A percentile compares a stretch with the other conserved stretches of the same genome.
Evolutionary conservation across 495 filamentous ascomycete genomes (phyloP).

Genomic region (Oleoguttula mirabilis): DNA sequence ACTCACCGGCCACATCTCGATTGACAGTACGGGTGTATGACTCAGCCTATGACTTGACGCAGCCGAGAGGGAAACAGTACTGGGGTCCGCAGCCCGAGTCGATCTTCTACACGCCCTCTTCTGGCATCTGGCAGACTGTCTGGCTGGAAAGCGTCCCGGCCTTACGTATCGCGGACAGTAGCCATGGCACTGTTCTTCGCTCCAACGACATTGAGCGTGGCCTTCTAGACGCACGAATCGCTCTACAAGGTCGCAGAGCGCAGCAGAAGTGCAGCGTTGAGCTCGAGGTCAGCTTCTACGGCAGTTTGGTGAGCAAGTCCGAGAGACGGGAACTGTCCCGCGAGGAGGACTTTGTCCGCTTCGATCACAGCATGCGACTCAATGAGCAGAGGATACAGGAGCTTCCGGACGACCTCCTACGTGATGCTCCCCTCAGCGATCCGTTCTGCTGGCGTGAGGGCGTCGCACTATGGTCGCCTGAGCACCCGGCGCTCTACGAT

Average conservation of each 20-base stretch:
- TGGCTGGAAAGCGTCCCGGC: slow-evolving; percentile 22
- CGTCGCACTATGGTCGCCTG: slow-evolving; percentile 22
- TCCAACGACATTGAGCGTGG: slow-evolving; percentile 25
- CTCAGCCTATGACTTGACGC: slow-evolving; percentile 22
- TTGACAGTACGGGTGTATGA: slow-evolving; percentile 25
- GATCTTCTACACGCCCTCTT: slow-evolving; percentile 24
- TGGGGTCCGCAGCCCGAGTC: slow-evolving; percentile 21
- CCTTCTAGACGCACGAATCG: slow-evolving; percentile 18
- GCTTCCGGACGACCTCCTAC: slow-evolving; percentile 9
- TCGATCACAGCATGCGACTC: slow-evolving; percentile 19
- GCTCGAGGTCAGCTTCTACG: slow-evolving; percentile 16
- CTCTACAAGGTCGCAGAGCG: slow-evolving; percentile 16
- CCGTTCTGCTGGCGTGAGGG: slow-evolving; percentile 14
- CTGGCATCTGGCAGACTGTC: slow-evolving; percentile 23
- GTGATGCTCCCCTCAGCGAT: slow-evolving; percentile 7
- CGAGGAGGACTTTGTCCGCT: slow-evolving; percentile 13
- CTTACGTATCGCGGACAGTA: slow-evolving; percentile 20
- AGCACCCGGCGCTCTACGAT: slow-evolving; percentile 21
- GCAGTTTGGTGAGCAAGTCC: slow-evolving; percentile 9
- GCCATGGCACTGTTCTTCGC: slow-evolving; percentile 20
- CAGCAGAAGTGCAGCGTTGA: slow-evolving; percentile 16
- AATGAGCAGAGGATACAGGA: slow-evolving; percentile 3
- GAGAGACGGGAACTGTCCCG: slow-evolving; percentile 7
- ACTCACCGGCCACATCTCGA: not conserved
- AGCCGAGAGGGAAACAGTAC: slow-evolving; percentile 24